Evolutionary conservation across 352 stramenopile species (phyloP), one percentile per base, ranked within the genome.

Genomic region (Globisporangium camurandrum): DNA sequence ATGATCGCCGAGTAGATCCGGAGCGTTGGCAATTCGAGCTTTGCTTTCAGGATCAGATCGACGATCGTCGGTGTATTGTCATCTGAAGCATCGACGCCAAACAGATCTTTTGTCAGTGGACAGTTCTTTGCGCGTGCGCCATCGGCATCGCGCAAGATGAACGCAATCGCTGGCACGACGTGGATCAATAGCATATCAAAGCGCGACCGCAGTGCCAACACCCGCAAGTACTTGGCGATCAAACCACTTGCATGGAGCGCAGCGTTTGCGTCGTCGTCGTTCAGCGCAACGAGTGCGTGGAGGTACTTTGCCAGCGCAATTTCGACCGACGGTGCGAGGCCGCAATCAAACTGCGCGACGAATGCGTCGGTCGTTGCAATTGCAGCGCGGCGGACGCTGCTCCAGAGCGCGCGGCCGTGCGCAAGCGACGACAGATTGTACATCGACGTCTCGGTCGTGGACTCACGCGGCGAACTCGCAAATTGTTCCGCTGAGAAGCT

Each of bases 121-220:
- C 78, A 90, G 47, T 88, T 83, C 20, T 80, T 83, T 1, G 69
- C 59, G 16, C 83, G 67, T 9, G 66, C 68, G 17, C 64, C 68
- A 33, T 90, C 80, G 11, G 61, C 67, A 64, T 93, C 83, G 30
- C 75, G 77, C 37, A 93, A 56, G 46, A 93, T 71, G 51, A 87
- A 93, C 11, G 78, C 77, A 23, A 93, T 74, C 1, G 79, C 75
- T 1, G 83, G 82, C 6, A 93, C 72, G 42, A 88, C 63, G 60
- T 91, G 83, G 45, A 93, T 91, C n/a, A 90, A 64, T 23, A 93
- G 64, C 83, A 93, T 93, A 45, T 93, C 83, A 31, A 89, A 90
- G 22, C 67, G 71, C 45, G 83, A 72, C 17, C 80, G 79, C 19
- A 69, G 67, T 49, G 81, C 67, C 11, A 93, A 53, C 31, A 87